Conservation (phyloP, 73 alveolate species). For the Paramecium pentaurelia region DNA sequence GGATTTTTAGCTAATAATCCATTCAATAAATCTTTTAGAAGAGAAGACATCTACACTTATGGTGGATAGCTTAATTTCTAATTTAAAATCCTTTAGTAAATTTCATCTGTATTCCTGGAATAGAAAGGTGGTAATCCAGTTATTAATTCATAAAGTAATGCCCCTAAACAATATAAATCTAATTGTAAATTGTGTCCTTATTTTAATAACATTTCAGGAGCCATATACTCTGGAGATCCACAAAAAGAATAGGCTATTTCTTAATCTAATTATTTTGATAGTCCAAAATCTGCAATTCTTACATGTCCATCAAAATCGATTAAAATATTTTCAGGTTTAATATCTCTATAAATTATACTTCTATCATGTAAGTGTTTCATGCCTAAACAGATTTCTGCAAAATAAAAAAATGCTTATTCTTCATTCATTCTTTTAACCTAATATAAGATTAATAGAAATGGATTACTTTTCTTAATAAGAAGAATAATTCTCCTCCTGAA, state of each 20-base stretch:
- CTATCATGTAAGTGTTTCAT: conserved; percentile 76
- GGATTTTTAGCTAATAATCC: conserved; percentile 52
- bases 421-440: conserved; percentile 59
- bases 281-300: conserved; percentile 69
- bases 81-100: conserved; percentile 36
- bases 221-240: conserved; percentile 74
- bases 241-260: conserved; percentile 60
- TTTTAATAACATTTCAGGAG: conserved; percentile 66
- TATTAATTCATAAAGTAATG: conserved; percentile 57
- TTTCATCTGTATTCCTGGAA: conserved; percentile 52
- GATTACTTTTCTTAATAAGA: conserved; percentile 57
- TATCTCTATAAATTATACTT: conserved; percentile 80
- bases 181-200: conserved; percentile 66
- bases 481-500: conserved; percentile 73
- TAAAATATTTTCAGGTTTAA: conserved; percentile 85
- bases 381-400: conserved; percentile 72
- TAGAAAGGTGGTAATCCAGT: conserved; percentile 59
- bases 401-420: conserved; percentile 68
- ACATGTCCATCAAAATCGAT: conserved; percentile 60
- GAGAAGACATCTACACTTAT: not conserved
- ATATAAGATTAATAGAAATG: not conserved
- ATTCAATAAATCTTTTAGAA: not conserved
- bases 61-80: conserved; percentile 37
- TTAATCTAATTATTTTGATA: conserved; percentile 56
- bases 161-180: conserved; percentile 68